phyloP scores from a whole-genome alignment of 345 rosid species.

The Lagerstroemia speciosa region DNA sequence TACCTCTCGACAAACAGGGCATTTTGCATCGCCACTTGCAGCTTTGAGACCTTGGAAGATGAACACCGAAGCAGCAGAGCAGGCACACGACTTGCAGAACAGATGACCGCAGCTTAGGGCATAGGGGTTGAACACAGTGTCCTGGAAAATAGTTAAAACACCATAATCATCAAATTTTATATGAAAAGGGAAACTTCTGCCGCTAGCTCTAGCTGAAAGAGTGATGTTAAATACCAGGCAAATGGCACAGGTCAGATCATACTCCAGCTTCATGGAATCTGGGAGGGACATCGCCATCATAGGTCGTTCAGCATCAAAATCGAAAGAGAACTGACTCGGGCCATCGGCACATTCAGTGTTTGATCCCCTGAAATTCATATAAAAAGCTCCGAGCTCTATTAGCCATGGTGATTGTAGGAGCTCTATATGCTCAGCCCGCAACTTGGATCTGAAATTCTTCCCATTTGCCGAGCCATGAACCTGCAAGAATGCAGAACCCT shows the following conservation, averaged over 20 bases:
- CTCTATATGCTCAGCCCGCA: constrained; percentile 80
- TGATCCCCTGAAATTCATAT: constrained; percentile 50
- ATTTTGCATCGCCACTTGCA: constrained; percentile 49
- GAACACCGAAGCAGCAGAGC: constrained; percentile 79
- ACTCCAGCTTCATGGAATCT: constrained; percentile 57
- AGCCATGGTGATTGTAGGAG: constrained; percentile 94
- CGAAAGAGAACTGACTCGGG: constrained; percentile 50
- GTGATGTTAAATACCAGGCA: constrained; percentile 50
- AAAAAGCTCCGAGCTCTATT: constrained; percentile 85
- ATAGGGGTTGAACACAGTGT: constrained; percentile 70
- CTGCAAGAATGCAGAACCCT: constrained; percentile 24
- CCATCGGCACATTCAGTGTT: constrained; percentile 32
- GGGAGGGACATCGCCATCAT: constrained; percentile 53
- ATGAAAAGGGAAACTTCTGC: not conserved
- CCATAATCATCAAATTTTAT: not conserved
- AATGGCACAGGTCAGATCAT: constrained; percentile 68
- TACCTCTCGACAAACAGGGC: constrained; percentile 97
- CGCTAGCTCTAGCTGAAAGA: not conserved
- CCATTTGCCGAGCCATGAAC: constrained; percentile 80
- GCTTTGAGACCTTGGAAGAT: constrained; percentile 64
- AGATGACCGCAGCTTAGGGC: constrained; percentile 89
- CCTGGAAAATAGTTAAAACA: constrained; percentile 33
- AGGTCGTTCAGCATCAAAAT: constrained; percentile 39
- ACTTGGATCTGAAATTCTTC: constrained; percentile 62
- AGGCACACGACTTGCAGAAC: constrained; percentile 81